These are phyloP conservation scores for Populus alba DNA, from an alignment of 345 rosid genomes.

Conservation along the genomic window DNA sequence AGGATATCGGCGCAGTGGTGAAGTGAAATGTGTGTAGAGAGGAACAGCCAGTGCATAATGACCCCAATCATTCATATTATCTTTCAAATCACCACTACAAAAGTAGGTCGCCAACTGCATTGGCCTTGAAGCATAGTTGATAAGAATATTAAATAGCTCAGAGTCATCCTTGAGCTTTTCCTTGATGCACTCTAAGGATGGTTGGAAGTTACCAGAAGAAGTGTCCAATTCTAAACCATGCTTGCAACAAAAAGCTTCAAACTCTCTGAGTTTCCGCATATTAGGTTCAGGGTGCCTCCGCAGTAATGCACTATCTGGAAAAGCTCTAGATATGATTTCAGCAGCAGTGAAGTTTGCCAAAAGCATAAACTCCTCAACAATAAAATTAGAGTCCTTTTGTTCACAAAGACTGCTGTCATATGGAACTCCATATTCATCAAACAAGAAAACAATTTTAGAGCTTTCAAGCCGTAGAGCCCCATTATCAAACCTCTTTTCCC, in stretches of 20 bases:
- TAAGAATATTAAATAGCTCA: conserved; percentile 58
- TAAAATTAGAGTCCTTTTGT: conserved; percentile 50
- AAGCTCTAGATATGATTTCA: conserved; percentile 79
- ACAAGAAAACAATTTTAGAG: conserved; percentile 45
- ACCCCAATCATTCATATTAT: conserved; percentile 55
- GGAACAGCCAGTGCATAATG: conserved; percentile 87
- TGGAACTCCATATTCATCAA: conserved; percentile 75
- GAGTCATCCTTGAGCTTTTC: conserved; percentile 70
- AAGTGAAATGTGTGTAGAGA: conserved; percentile 86
- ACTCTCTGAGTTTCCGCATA: conserved; percentile 76
- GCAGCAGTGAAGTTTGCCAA: conserved; percentile 87
- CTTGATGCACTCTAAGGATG: conserved; percentile 53
- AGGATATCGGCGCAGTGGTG: conserved; percentile 86
- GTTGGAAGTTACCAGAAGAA: conserved; percentile 58
- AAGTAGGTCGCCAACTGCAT: conserved; percentile 86
- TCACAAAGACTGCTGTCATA: conserved; percentile 49
- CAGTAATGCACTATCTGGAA: conserved; percentile 68
- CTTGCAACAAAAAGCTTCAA: conserved; percentile 71
- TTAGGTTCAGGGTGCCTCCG: conserved; percentile 90
- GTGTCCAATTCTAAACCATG: conserved; percentile 69
- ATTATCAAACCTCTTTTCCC: conserved; percentile 54
- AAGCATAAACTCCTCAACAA: conserved; percentile 96
- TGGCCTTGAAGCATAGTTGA: conserved; percentile 64
- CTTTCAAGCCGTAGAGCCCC: conserved; percentile 79
- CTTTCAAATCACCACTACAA: conserved; percentile 65